These are phyloP conservation scores for Catharanthus roseus DNA, from an alignment of 257 asterid genomes.

Conservation along the genomic window DNA sequence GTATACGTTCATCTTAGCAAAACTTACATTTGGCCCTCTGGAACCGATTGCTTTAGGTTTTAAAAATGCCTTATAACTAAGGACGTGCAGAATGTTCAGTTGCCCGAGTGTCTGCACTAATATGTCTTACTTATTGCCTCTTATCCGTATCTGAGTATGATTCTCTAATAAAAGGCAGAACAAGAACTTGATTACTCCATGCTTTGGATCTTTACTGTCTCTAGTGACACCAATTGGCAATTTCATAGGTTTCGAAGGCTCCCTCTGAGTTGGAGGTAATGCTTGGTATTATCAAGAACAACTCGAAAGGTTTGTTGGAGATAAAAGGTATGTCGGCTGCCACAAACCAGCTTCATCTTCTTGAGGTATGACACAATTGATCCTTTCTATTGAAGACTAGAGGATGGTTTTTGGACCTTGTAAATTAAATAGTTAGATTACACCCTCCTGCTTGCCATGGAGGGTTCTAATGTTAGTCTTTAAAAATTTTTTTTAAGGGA, in stretches of 20 bases:
- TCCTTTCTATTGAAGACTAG: neutral
- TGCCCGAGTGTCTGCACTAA: neutral
- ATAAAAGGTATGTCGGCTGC: conserved; percentile 62
- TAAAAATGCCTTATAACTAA: neutral
- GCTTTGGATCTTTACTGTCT: neutral
- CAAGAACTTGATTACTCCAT: conserved; percentile 2
- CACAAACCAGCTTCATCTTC: conserved; percentile 74
- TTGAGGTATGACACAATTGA: conserved; percentile 53
- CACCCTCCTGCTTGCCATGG: neutral
- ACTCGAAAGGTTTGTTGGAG: conserved; percentile 63
- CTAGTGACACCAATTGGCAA: neutral
- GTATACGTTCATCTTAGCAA: neutral
- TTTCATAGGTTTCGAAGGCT: conserved; percentile 86
- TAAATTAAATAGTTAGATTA: neutral
- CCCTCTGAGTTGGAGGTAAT: conserved; percentile 92
- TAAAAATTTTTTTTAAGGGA: conserved; percentile 36
- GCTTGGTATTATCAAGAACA: conserved; percentile 76
- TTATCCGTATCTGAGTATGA: neutral
- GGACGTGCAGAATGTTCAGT: neutral
- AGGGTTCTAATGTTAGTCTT: neutral
- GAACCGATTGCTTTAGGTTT: neutral
- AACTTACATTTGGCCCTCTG: neutral
- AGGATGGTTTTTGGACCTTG: neutral
- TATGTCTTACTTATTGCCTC: neutral
- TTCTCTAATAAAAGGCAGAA: neutral